Conservation (phyloP, 2,329 filamentous ascomycete species). For the Botrytis cinerea region DNA sequence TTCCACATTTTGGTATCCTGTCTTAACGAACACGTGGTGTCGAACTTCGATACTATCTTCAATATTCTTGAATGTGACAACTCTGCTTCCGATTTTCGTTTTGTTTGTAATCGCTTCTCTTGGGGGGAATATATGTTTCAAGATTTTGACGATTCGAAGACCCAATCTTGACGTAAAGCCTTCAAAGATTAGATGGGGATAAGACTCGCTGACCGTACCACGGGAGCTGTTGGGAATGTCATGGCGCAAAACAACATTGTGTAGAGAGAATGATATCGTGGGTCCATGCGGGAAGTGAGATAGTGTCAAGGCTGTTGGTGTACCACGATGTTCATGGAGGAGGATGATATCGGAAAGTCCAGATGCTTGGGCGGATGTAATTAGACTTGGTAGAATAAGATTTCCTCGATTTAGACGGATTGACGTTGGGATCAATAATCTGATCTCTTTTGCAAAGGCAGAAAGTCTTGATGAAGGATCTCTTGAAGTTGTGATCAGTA, state of each 20-base stretch:
- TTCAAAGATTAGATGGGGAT: slow-evolving; percentile 94
- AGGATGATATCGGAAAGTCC: slow-evolving; percentile 84
- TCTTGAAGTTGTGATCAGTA: slow-evolving; percentile 87
- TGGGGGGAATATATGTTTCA: slow-evolving; percentile 94
- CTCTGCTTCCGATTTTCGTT: slow-evolving; percentile 78
- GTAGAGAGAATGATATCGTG: slow-evolving; percentile 82
- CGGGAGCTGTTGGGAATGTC: slow-evolving; percentile 87
- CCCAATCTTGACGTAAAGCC: slow-evolving; percentile 84
- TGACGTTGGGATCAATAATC: slow-evolving; percentile 78
- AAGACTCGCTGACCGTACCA: slow-evolving; percentile 88
- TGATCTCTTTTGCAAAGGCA: slow-evolving; percentile 92
- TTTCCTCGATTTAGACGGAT: slow-evolving; percentile 92
- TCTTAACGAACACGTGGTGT: slow-evolving; percentile 92
- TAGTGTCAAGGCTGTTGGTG: slow-evolving; percentile 84
- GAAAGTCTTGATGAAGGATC: slow-evolving; percentile 81
- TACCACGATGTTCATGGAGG: slow-evolving; percentile 89
- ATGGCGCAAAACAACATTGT: slow-evolving; percentile 89
- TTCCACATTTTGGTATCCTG: slow-evolving; percentile 85
- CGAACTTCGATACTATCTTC: slow-evolving; percentile 93
- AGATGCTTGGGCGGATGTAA: slow-evolving; percentile 76
- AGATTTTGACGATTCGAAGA: slow-evolving; percentile 78
- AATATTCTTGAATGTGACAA: slow-evolving; percentile 93
- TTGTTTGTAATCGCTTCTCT: slow-evolving; percentile 72
- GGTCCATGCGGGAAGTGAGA: slow-evolving; percentile 88
- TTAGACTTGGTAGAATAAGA: slow-evolving; percentile 80